Conservation (phyloP, 306 rosid species). For the Pterocarpus santalinus region DNA sequence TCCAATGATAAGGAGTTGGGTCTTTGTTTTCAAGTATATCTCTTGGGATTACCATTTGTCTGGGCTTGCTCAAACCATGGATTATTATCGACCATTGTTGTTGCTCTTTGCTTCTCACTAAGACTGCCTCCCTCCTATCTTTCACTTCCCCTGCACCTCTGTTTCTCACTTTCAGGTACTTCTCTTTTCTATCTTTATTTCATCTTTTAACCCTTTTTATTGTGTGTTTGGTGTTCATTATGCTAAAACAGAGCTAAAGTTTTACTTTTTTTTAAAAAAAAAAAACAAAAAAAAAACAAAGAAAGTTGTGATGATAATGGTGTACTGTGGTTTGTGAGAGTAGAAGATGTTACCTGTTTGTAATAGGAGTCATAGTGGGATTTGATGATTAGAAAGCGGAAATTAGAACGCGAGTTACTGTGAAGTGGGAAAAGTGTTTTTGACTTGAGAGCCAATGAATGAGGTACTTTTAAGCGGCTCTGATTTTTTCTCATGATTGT, state of each 20-base stretch:
- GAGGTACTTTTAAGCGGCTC: conserved; percentile 6
- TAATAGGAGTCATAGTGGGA: not conserved
- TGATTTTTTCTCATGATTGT: conserved; percentile 16
- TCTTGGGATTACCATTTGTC: conserved; percentile 75
- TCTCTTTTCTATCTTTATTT: not conserved
- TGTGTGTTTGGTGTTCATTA: conserved; percentile 1
- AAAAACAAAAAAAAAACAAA: not conserved
- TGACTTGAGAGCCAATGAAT: conserved; percentile 27
- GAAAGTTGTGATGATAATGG: conserved; percentile 20
- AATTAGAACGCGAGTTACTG: conserved; percentile 35
- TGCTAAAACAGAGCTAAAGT: not conserved
- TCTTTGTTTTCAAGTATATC: conserved; percentile 59
- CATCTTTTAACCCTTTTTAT: not conserved
- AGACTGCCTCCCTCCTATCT: not conserved
- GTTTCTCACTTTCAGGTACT: conserved; percentile 37
- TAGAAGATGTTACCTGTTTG: conserved; percentile 41
- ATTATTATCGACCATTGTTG: conserved; percentile 4
- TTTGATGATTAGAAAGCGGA: conserved; percentile 18
- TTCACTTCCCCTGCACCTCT: not conserved
- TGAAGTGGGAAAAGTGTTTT: conserved; percentile 22
- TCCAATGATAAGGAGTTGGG: conserved; percentile 86
- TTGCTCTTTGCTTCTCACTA: conserved; percentile 47
- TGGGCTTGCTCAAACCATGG: conserved; percentile 48
- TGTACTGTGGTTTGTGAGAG: conserved; percentile 35
- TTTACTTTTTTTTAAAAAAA: not conserved